A percentile compares a stretch with the other conserved stretches of the same genome.
phyloP scores from a whole-genome alignment of 2,329 filamentous ascomycete species.

The Botrytis medusae region DNA sequence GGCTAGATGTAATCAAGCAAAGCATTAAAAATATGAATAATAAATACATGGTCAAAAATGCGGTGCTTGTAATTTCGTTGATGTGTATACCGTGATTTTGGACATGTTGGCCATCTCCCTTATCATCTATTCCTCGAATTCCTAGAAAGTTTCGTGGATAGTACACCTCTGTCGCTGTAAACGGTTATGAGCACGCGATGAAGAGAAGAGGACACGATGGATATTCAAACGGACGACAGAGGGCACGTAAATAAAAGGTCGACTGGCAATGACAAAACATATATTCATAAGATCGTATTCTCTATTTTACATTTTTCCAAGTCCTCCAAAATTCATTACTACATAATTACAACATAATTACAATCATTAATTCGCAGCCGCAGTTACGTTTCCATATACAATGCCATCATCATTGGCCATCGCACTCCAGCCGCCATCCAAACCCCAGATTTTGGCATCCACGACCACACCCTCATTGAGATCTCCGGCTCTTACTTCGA shows the following conservation, averaged over 20 bases:
- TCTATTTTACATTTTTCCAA: background rate
- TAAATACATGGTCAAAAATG: background rate
- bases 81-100: background rate
- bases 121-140: background rate
- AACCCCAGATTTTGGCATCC: slow-evolving; percentile 41
- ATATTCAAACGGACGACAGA: background rate
- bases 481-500: slow-evolving; percentile 33
- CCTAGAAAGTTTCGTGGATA: background rate
- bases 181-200: background rate
- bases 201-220: background rate
- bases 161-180: background rate
- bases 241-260: background rate
- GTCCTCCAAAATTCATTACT: background rate
- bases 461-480: slow-evolving; percentile 34
- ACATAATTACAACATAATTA: background rate
- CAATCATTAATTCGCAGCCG: background rate
- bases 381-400: slow-evolving; percentile 34
- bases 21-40: background rate
- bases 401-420: slow-evolving; percentile 29
- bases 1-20: background rate
- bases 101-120: too few species aligned
- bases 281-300: background rate
- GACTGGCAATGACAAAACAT: background rate
- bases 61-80: background rate
- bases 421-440: slow-evolving; percentile 43